These are phyloP conservation scores for Breviolum minutum DNA, from an alignment of 73 alveolate genomes.

Conservation along the genomic window DNA sequence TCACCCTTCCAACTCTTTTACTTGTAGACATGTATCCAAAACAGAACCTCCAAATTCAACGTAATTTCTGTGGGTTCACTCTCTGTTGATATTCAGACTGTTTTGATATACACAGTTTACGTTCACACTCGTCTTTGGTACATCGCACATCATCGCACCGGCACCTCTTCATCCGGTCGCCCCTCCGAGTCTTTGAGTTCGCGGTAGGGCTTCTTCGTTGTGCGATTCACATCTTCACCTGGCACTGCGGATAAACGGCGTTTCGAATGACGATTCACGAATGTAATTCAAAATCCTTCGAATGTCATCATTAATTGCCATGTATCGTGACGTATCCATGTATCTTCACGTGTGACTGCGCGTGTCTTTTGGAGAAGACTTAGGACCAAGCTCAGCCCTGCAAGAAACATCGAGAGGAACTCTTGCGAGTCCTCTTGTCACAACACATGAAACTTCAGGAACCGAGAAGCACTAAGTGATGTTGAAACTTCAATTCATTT, in stretches of 20 bases:
- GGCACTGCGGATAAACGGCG: not conserved
- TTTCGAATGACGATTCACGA: not conserved
- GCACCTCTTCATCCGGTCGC: constrained; percentile 81
- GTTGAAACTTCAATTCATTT: no score
- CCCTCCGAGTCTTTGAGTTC: constrained; percentile 61
- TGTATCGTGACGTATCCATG: not conserved
- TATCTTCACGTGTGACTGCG: not conserved
- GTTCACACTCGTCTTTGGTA: no score
- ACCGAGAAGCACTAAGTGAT: not conserved
- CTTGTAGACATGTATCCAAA: no score
- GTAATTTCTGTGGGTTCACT: no score
- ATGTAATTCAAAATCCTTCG: not conserved
- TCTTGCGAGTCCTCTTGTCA: constrained; percentile 49
- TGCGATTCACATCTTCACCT: constrained; percentile 87
- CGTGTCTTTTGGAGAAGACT: no score
- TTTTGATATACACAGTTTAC: not conserved
- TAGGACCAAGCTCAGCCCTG: constrained; percentile 44
- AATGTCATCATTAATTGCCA: not conserved
- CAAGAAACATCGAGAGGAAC: constrained; percentile 74
- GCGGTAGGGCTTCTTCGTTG: constrained; percentile 56
- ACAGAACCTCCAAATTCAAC: no score
- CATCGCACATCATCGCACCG: no score
- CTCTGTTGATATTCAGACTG: no score
- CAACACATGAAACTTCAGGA: not conserved
- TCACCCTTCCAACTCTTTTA: no score